Conservation (phyloP, 139 green algal species). For the Chlorella sp. region DNA sequence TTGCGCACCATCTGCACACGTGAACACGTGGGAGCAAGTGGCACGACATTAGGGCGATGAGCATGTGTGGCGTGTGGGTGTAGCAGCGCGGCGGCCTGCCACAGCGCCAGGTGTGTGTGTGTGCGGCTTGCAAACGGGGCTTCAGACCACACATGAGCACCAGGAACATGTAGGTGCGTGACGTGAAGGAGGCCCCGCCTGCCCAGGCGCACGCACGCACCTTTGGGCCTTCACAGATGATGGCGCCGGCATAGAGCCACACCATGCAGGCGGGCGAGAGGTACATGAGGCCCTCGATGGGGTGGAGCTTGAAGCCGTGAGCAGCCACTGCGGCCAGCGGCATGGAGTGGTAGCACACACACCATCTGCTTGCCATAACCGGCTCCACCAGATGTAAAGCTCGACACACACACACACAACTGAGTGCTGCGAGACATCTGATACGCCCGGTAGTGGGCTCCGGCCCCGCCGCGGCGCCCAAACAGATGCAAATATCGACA, state of each 20-base stretch:
- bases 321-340: constrained; percentile 41
- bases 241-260: constrained; percentile 62
- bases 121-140: neutral
- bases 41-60: no score
- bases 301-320: constrained; percentile 81
- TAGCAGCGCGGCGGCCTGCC: neutral
- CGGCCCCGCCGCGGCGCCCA: no score
- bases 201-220: neutral
- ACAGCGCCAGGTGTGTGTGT: neutral
- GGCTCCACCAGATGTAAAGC: no score
- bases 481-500: no score
- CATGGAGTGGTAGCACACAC: neutral
- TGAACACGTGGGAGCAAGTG: neutral
- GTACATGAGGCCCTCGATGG: constrained; percentile 87
- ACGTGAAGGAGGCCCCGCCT: neutral
- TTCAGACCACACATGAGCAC: neutral
- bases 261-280: constrained; percentile 74
- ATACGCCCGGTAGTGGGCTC: no score
- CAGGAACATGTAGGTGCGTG: neutral
- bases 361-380: no score
- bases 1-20: constrained; percentile 38
- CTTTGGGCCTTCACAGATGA: constrained; percentile 25
- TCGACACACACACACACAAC: no score
- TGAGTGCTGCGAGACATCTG: no score
- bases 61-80: neutral